These are phyloP conservation scores for Microstroma glucosiphilum DNA, from an alignment of 1,284 basidiomycete genomes.

Conservation along the genomic window DNA sequence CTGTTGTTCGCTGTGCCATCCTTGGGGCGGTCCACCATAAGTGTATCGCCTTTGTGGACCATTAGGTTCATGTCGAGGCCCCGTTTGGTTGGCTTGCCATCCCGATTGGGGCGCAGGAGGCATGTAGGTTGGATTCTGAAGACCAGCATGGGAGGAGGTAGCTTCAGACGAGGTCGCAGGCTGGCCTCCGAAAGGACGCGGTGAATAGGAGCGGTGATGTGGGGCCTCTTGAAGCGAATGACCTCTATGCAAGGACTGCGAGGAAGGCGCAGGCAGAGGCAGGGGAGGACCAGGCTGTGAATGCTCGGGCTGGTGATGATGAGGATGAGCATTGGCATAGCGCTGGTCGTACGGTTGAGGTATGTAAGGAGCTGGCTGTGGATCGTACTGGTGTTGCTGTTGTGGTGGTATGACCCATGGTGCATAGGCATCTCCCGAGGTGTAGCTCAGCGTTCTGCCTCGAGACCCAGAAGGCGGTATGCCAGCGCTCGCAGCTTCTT, in stretches of 20 bases:
- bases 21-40: not conserved
- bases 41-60: too few relatives aligned
- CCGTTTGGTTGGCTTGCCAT: too few relatives aligned
- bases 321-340: not conserved
- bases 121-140: conserved; percentile 5
- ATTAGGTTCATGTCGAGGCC: too few relatives aligned
- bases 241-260: not conserved
- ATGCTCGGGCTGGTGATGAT: not conserved
- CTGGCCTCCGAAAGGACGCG: not conserved
- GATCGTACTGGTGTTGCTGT: not conserved
- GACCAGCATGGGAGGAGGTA: not conserved
- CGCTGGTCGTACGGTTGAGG: not conserved
- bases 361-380: not conserved
- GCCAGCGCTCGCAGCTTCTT: conserved; percentile 16
- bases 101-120: too few relatives aligned
- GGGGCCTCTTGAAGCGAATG: not conserved
- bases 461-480: not conserved
- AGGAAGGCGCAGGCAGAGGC: not conserved
- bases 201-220: not conserved
- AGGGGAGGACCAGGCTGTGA: not conserved
- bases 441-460: not conserved
- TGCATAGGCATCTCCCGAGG: not conserved
- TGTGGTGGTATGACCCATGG: not conserved
- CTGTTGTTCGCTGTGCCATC: not conserved
- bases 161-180: not conserved